These are phyloP conservation scores for Aspergillus ustus DNA, from an alignment of 2,329 filamentous ascomycete genomes.

Conservation along the genomic window DNA sequence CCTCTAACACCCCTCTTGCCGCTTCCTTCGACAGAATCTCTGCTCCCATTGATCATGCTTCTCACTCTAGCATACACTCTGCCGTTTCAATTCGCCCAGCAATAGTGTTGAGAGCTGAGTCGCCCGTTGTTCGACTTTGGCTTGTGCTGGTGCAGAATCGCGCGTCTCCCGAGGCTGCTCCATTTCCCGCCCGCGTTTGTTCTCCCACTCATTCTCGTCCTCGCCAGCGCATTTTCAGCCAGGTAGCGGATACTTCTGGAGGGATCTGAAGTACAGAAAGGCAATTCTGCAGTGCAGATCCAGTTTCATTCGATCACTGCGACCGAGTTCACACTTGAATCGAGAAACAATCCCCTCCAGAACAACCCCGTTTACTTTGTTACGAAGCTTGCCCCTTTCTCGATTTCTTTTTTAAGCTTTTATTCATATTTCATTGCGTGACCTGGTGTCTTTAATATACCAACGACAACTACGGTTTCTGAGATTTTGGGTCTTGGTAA, in stretches of 20 bases:
- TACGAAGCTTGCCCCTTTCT: conserved; percentile 17
- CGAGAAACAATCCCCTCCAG: conserved; percentile 18
- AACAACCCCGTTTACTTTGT: conserved; percentile 24
- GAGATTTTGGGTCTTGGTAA: conserved; percentile 22
- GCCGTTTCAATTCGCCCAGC: conserved; percentile 28
- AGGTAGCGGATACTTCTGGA: conserved; percentile 29
- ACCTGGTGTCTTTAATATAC: conserved; percentile 29
- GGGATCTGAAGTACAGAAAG: conserved; percentile 26
- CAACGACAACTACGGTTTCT: conserved; percentile 19
- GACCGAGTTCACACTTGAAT: conserved; percentile 16
- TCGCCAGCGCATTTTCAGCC: conserved; percentile 31
- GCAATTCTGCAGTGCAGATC: conserved; percentile 39
- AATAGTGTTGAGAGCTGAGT: conserved; percentile 27
- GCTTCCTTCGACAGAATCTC: conserved; percentile 18
- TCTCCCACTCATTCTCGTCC: conserved; percentile 19
- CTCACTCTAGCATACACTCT: conserved; percentile 22
- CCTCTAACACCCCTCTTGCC: conserved; percentile 29
- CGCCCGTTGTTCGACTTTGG: conserved; percentile 16
- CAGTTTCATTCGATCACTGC: conserved; percentile 24
- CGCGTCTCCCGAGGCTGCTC: conserved; percentile 28
- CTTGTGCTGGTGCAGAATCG: conserved; percentile 22
- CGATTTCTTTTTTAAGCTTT: conserved; percentile 18
- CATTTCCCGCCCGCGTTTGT: conserved; percentile 31
- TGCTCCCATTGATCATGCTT: conserved; percentile 31
- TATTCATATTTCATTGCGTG: conserved; percentile 19